Evolutionary conservation across 2,329 filamentous ascomycete species (phyloP), one percentile per base, ranked within the genome.

Genomic region (Xylariaceae sp.): DNA sequence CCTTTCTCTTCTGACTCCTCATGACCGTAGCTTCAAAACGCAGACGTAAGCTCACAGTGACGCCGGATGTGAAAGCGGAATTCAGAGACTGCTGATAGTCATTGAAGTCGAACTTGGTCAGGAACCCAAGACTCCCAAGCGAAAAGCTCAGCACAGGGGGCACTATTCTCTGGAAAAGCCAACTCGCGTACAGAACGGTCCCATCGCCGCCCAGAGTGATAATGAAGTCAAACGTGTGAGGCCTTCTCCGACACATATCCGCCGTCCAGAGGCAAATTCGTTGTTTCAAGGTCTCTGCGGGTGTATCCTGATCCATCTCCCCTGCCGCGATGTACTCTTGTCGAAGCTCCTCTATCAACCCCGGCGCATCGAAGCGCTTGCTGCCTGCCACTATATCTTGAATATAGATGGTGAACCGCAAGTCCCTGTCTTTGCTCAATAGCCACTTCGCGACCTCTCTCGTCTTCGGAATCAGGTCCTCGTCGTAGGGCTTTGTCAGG

Each of bases 31-130:
- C 92, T 72, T 97, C 94, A 64, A 99, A 96, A 37, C 94, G 83
- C 56, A 97, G 73, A 41, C 94, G 81, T 57, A 99, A 72, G 64
- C 89, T 95, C 16, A 97, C 89, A 0, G 88, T 94, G 18, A 97
- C 87, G 6, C 94, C 94, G 55, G 95, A 86, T 39, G 75, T 77
- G 62, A 96, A 94, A 0, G 88, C 85, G 42, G 78, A 81, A 2
- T 78, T 81, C 30, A 96, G 77, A 1, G 83, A 95, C 13, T 79
- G 72, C 57, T 81, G 76, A 61, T 89, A 90, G 4, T 87, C 76
- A 13, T 85, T 83, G 70, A 92, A 99, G 70, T 97, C 92, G 68
- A 97, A 97, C 67, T 96, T 96, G 22, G 94, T 97, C 61, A 99
- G 74, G 67, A 99, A 99, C 0, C 94, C 94, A 5, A 99, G 77